Percentiles rank a stretch among this genome's conserved stretches.
Evolutionary conservation across 2,329 filamentous ascomycete genomes (phyloP).

Genomic region (Trichoderma oligosporum): DNA sequence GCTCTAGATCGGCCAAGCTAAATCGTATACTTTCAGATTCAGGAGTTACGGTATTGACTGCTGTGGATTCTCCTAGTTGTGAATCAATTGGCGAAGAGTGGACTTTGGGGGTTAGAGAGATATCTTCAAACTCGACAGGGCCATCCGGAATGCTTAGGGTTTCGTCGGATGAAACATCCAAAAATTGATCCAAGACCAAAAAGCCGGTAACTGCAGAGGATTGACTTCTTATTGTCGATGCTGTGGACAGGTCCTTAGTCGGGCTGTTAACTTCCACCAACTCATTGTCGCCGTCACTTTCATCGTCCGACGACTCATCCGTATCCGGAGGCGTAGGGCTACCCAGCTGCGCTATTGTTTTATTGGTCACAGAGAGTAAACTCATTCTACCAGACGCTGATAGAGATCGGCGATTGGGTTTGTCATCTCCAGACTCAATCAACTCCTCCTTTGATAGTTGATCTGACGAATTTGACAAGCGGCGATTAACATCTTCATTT

Average conservation of each 20-base stretch:
- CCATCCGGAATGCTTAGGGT: neutral
- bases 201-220: neutral
- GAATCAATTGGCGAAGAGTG: neutral
- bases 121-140: constrained; percentile 2
- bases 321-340: constrained; percentile 56
- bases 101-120: constrained; percentile 10
- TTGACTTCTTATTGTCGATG: neutral
- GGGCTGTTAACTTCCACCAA: neutral
- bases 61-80: neutral
- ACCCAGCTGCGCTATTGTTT: constrained; percentile 36
- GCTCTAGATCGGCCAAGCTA: constrained; percentile 12
- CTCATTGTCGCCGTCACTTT: constrained; percentile 32
- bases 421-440: neutral
- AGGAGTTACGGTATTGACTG: neutral
- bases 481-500: neutral
- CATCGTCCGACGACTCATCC: constrained; percentile 42
- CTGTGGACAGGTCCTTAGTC: neutral
- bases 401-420: neutral
- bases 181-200: constrained; percentile 5
- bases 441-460: neutral
- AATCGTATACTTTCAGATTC: constrained; percentile 9
- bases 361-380: constrained; percentile 34
- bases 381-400: constrained; percentile 30
- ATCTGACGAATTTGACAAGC: neutral
- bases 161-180: neutral